Conservation (phyloP, 352 stramenopile genomes). For the Pythium oligandrum region DNA sequence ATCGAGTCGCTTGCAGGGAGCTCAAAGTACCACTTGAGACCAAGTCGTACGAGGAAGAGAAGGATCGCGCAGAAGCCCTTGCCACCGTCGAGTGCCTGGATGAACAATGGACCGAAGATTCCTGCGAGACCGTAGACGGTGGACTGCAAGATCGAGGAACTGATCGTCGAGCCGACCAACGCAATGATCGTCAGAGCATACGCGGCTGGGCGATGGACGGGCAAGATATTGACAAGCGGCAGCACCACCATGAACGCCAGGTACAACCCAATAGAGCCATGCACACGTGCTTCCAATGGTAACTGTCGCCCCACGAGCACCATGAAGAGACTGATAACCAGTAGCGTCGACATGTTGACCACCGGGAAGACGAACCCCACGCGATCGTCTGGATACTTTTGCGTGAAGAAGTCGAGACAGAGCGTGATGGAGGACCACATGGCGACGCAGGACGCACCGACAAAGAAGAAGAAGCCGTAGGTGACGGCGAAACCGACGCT, state of each 20-base stretch:
- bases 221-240: constrained; percentile 52
- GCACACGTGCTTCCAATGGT: constrained; percentile 50
- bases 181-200: constrained; percentile 59
- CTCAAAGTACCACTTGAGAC: constrained; percentile 49
- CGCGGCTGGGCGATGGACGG: constrained; percentile 32
- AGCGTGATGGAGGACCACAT: constrained; percentile 79
- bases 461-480: constrained; percentile 77
- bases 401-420: constrained; percentile 66
- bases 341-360: constrained; percentile 80
- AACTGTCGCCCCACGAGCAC: constrained; percentile 62
- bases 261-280: constrained; percentile 47
- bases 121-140: constrained; percentile 68
- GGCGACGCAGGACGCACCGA: constrained; percentile 55
- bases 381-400: constrained; percentile 57
- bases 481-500: constrained; percentile 48
- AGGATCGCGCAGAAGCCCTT: constrained; percentile 76
- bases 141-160: constrained; percentile 65
- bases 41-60: constrained; percentile 56
- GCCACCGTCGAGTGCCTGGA: constrained; percentile 73
- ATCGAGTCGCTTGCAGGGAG: not conserved
- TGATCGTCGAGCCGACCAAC: constrained; percentile 60
- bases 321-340: constrained; percentile 80
- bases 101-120: constrained; percentile 73
- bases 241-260: constrained; percentile 52
- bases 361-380: constrained; percentile 78